Percentiles rank a stretch among this genome's conserved stretches.
Evolutionary conservation across 257 asterid genomes (phyloP).

Genomic region (Eucommia ulmoides): DNA sequence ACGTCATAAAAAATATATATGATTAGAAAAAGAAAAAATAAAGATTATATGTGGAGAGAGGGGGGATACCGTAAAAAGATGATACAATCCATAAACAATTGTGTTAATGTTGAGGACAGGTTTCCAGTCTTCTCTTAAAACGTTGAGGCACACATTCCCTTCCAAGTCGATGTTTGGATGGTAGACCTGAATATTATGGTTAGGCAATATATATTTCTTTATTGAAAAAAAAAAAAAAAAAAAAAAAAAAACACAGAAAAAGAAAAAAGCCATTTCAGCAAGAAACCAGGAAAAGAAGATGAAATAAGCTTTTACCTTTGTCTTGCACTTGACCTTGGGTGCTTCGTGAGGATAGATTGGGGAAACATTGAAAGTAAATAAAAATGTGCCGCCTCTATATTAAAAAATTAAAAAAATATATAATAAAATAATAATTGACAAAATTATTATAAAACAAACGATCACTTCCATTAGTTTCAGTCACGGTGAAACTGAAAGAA

Average conservation of each 20-base stretch:
- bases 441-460: background rate
- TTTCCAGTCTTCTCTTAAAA: slow-evolving; percentile 39
- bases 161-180: slow-evolving; percentile 2
- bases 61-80: background rate
- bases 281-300: background rate
- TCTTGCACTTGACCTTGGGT: slow-evolving; percentile 33
- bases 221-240: background rate
- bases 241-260: background rate
- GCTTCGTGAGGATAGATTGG: slow-evolving; percentile 25
- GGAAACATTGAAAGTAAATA: slow-evolving; percentile 22
- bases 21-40: background rate
- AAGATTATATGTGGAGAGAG: background rate
- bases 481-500: background rate
- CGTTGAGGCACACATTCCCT: slow-evolving; percentile 11
- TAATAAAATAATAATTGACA: too few relatives aligned
- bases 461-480: too few relatives aligned
- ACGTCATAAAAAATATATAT: background rate
- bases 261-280: background rate
- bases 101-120: slow-evolving; percentile 36
- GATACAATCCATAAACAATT: slow-evolving; percentile 21
- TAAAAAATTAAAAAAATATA: slow-evolving; percentile 7
- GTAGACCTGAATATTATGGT: background rate
- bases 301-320: slow-evolving; percentile 22
- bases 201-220: background rate
- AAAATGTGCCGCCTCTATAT: slow-evolving; percentile 26